These are phyloP conservation scores for Penicillium sp. DNA, from an alignment of 2,329 filamentous ascomycete genomes.

Conservation along the genomic window DNA sequence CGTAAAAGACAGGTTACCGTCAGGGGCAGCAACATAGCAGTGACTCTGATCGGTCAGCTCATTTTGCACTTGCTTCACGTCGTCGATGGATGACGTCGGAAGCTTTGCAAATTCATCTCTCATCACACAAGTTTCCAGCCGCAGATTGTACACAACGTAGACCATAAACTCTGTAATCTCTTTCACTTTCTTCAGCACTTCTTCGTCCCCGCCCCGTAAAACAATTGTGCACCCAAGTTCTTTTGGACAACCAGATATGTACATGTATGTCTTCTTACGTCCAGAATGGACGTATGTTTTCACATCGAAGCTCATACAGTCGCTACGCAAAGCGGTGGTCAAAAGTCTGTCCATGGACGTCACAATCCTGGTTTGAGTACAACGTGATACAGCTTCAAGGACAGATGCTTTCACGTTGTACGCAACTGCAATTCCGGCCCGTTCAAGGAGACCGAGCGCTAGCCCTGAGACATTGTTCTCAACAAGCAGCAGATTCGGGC, in stretches of 20 bases:
- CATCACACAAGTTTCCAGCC: constrained; percentile 91
- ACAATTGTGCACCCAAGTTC: constrained; percentile 94
- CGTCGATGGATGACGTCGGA: constrained; percentile 61
- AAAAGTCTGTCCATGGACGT: constrained; percentile 93
- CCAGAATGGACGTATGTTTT: constrained; percentile 89
- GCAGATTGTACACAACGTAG: constrained; percentile 97
- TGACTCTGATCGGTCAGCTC: constrained; percentile 2
- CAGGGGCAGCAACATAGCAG: neutral
- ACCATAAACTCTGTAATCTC: constrained; percentile 97
- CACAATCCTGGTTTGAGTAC: constrained; percentile 87
- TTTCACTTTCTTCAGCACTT: constrained; percentile 76
- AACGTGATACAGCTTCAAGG: constrained; percentile 89
- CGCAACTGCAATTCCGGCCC: constrained; percentile 86
- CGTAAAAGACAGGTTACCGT: neutral
- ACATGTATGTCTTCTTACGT: constrained; percentile 92
- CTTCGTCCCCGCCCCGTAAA: constrained; percentile 74
- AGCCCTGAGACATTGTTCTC: constrained; percentile 91
- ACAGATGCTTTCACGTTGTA: constrained; percentile 98
- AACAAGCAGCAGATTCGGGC: constrained; percentile 83
- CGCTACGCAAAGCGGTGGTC: constrained; percentile 71
- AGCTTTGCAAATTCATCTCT: constrained; percentile 88
- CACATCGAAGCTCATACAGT: constrained; percentile 86
- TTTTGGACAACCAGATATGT: constrained; percentile 83
- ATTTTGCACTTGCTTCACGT: constrained; percentile 16
- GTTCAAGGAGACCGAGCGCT: constrained; percentile 81